Evolutionary conservation across 2,329 filamentous ascomycete species (phyloP).

Genomic region (Arthrobotrys megalospora): DNA sequence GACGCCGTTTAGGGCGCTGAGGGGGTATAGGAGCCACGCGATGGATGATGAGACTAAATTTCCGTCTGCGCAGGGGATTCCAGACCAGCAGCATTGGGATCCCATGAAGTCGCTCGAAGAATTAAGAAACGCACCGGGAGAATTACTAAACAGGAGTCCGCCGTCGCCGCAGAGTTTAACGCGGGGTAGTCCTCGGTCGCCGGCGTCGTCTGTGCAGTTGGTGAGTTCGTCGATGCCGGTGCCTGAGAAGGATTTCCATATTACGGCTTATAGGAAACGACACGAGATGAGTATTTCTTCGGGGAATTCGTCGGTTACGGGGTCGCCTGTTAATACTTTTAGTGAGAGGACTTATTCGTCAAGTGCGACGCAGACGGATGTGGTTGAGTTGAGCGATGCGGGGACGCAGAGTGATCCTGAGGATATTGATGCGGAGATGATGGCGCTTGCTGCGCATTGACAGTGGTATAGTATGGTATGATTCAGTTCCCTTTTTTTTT

Average conservation of each 20-base stretch:
- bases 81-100: slow-evolving; percentile 64
- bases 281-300: slow-evolving; percentile 34
- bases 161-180: slow-evolving; percentile 63
- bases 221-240: slow-evolving; percentile 63
- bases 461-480: slow-evolving; percentile 7
- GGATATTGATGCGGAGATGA: slow-evolving; percentile 51
- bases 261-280: slow-evolving; percentile 52
- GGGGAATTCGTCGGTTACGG: slow-evolving; percentile 18
- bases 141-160: slow-evolving; percentile 60
- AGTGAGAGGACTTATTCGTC: slow-evolving; percentile 31
- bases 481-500: neutral
- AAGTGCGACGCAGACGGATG: slow-evolving; percentile 52
- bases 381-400: slow-evolving; percentile 38
- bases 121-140: slow-evolving; percentile 57
- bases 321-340: slow-evolving; percentile 23
- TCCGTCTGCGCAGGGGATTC: slow-evolving; percentile 63
- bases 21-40: slow-evolving; percentile 60
- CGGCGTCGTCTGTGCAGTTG: slow-evolving; percentile 58
- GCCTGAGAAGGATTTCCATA: slow-evolving; percentile 62
- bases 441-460: neutral
- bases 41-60: slow-evolving; percentile 63
- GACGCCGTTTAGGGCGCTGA: slow-evolving; percentile 61
- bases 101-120: slow-evolving; percentile 58
- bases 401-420: slow-evolving; percentile 55
- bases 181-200: slow-evolving; percentile 62